Percentiles rank a stretch among this genome's conserved stretches.
phyloP scores from a whole-genome alignment of 192 early-diverging fungal species.

The Blastocladiella britannica region DNA sequence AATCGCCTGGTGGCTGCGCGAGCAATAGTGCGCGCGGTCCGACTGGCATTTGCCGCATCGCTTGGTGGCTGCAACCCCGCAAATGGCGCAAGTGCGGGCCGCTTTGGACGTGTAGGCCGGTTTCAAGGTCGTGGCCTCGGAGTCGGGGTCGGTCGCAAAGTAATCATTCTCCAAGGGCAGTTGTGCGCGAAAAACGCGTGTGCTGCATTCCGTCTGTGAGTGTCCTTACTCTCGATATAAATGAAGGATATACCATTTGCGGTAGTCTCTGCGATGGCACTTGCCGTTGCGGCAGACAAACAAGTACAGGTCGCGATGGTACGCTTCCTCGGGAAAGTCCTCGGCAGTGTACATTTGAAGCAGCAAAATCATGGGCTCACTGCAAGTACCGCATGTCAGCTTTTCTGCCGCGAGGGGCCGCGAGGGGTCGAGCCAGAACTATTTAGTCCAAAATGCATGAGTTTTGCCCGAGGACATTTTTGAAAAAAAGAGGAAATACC shows the following conservation, averaged over 20 bases:
- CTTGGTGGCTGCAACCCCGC: slow-evolving; percentile 48
- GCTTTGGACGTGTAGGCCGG: neutral
- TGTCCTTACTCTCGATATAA: neutral
- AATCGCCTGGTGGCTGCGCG: slow-evolving; percentile 54
- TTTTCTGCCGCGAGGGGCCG: slow-evolving; percentile 32
- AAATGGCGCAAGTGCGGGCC: slow-evolving; percentile 40
- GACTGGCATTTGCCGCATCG: slow-evolving; percentile 60
- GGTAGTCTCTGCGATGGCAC: slow-evolving; percentile 44
- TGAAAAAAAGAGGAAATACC: slow-evolving; percentile 12
- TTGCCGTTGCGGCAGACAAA: slow-evolving; percentile 76
- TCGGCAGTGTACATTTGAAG: slow-evolving; percentile 87
- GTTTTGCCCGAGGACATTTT: neutral
- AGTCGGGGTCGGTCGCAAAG: slow-evolving; percentile 24
- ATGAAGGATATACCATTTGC: slow-evolving; percentile 19
- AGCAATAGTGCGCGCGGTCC: slow-evolving; percentile 56
- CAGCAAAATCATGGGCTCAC: slow-evolving; percentile 51
- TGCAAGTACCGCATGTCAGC: slow-evolving; percentile 50
- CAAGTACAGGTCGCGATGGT: slow-evolving; percentile 73
- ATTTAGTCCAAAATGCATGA: neutral
- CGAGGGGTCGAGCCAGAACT: slow-evolving; percentile 66
- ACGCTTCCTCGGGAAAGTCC: slow-evolving; percentile 63
- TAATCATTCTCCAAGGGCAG: slow-evolving; percentile 48
- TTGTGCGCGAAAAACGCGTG: slow-evolving; percentile 66
- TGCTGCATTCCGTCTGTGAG: slow-evolving; percentile 22
- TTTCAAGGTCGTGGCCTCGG: slow-evolving; percentile 14